Base-by-base conservation (phyloP, 129 eudicot genomes). In the Artemisia annua region DNA sequence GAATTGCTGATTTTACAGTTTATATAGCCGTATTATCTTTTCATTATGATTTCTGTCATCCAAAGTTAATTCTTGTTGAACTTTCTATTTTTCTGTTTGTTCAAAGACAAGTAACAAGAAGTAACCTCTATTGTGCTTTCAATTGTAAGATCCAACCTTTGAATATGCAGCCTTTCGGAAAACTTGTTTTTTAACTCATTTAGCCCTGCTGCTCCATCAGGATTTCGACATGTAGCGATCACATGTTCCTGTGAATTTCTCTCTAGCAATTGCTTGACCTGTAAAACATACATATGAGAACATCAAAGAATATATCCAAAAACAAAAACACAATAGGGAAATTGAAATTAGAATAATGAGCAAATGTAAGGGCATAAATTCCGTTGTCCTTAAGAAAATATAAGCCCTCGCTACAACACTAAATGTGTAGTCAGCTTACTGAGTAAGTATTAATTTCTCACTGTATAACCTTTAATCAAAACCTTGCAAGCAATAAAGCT, bases 51-150 rank as follows among this genome's bases (percentile, higher is more conserved):
- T 69, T 55, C 4, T 15, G 22, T 20, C 22, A 57, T 49, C 28
- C 58, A 76, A 7, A 46, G 50, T 43, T 66, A 10, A 60, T 69
- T 20, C 51, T 76, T 26, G 52, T 22, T 35, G 10, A 76, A 28
- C 59, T 14, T 48, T 73, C 11, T 17, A 63, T 30, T 30, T 51
- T 30, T 62, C 26, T 10, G 2, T 39, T 30, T 54, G 63, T 44
- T 58, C 26, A 63, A 73, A 63, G 63, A 11, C 56, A 74, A 65
- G 81, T 43, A 51, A 78, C 46, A 66, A 61, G 67, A 73, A 57
- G 55, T 76, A 67, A 90, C 97, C 96, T 94, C 89, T 64, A 94
- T 90, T 69, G 96, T 90, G 83, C 85, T 85, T 79, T 94, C 97
- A 73, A 55, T 63, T 5, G 99, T 85, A 72, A 90, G 93, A 83